phyloP scores from a whole-genome alignment of 179 eudicot species.

The Drosera spatulata region DNA sequence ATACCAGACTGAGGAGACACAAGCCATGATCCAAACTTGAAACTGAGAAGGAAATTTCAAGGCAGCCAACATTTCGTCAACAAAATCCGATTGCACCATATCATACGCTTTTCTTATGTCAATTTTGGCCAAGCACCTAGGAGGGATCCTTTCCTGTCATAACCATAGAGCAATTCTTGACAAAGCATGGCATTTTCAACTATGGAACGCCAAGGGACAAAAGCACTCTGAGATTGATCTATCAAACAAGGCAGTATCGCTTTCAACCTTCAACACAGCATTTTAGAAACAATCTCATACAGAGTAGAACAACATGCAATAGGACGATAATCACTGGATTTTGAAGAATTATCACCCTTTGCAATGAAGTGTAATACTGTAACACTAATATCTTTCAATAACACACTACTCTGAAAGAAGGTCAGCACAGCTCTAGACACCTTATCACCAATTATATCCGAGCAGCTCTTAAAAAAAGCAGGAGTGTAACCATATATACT shows the following conservation, averaged over 20 bases:
- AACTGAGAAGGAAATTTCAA: neutral
- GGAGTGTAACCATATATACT: neutral
- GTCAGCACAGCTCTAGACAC: neutral
- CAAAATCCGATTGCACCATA: neutral
- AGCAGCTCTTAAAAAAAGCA: neutral
- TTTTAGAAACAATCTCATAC: neutral
- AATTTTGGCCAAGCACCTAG: neutral
- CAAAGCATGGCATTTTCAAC: neutral
- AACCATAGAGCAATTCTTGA: neutral
- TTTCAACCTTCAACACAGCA: neutral
- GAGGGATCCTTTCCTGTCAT: neutral
- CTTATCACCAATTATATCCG: neutral
- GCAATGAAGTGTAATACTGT: neutral
- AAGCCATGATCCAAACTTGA: neutral
- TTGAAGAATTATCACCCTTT: neutral
- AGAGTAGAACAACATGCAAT: neutral
- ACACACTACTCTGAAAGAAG: neutral
- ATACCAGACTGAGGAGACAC: neutral
- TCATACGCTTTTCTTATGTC: conserved; percentile 1
- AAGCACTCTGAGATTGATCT: neutral
- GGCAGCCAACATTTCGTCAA: neutral
- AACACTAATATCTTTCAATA: neutral
- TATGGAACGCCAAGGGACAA: neutral
- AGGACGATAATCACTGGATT: neutral
- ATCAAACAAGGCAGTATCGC: neutral